Evolutionary conservation across 129 eudicot genomes (phyloP).

Genomic region (Ambrosia artemisiifolia): DNA sequence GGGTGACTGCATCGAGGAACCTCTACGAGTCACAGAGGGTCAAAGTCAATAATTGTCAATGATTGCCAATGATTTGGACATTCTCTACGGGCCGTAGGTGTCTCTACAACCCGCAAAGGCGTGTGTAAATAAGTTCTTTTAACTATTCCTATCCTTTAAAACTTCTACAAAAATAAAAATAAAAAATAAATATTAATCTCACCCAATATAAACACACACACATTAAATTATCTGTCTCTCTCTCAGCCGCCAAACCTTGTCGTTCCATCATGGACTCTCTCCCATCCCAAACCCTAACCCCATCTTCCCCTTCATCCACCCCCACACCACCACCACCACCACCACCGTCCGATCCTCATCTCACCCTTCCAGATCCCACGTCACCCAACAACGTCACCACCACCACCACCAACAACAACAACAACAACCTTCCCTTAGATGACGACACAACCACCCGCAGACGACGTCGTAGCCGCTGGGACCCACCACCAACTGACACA

Average conservation of each 20-base stretch:
- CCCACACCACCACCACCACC: constrained; percentile 11
- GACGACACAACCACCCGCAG: constrained; percentile 45
- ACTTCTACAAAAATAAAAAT: too few species aligned
- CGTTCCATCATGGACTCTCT: constrained; percentile 29
- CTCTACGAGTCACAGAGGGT: too few species aligned
- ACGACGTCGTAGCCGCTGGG: constrained; percentile 74
- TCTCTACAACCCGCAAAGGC: too few species aligned
- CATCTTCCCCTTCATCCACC: background rate
- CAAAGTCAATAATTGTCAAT: too few species aligned
- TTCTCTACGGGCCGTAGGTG: too few species aligned
- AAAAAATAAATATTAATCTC: too few species aligned
- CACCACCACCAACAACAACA: constrained; percentile 14
- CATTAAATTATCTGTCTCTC: background rate
- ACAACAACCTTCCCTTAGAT: constrained; percentile 38
- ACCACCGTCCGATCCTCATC: constrained; percentile 4
- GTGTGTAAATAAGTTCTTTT: too few species aligned
- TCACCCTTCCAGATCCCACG: background rate
- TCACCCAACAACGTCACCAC: background rate
- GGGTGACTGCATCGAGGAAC: too few species aligned
- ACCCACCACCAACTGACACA: constrained; percentile 48
- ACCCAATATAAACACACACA: too few species aligned
- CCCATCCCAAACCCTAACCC: constrained; percentile 40
- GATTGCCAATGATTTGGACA: too few species aligned
- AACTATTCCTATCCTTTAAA: too few species aligned
- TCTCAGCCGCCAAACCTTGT: too few species aligned